phyloP scores from a whole-genome alignment of 805 yeast genomes.

The Clavispora vitiphila region DNA sequence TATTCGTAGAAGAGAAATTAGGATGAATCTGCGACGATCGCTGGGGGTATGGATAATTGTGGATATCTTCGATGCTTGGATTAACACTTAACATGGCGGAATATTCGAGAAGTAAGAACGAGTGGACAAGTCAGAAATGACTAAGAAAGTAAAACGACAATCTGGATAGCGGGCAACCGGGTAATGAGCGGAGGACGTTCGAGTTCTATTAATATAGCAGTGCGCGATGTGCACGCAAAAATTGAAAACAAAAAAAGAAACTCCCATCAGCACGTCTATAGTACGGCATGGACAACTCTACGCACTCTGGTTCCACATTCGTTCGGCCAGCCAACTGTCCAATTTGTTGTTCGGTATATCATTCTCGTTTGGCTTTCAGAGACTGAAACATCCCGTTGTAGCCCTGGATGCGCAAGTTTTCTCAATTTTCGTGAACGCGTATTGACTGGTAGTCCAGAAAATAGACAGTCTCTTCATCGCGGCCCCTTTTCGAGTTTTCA shows the following conservation, averaged over 20 bases:
- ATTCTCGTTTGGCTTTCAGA: too few relatives aligned
- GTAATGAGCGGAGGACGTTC: not conserved
- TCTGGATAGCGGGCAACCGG: too few relatives aligned
- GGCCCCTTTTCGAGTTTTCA: too few relatives aligned
- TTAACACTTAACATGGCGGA: slow-evolving; percentile 14
- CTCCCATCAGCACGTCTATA: not conserved
- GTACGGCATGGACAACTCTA: not conserved
- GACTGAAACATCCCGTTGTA: too few relatives aligned
- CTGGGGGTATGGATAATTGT: slow-evolving; percentile 11
- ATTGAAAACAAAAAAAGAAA: slow-evolving; percentile 1
- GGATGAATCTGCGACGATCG: slow-evolving; percentile 29
- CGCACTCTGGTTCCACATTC: not conserved
- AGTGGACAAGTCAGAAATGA: not conserved
- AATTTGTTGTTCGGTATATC: not conserved
- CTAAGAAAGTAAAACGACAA: not conserved
- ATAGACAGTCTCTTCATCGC: too few relatives aligned
- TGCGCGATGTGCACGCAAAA: not conserved
- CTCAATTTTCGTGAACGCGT: too few relatives aligned
- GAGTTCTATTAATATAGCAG: not conserved
- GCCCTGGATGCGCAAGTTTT: too few relatives aligned
- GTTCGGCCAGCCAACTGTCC: not conserved
- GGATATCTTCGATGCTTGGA: slow-evolving; percentile 13
- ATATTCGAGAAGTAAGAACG: not conserved
- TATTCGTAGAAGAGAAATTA: slow-evolving; percentile 31
- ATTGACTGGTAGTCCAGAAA: too few relatives aligned